These are phyloP conservation scores for Sphaerostilbella broomeana DNA, from an alignment of 2,329 filamentous ascomycete species.

Conservation along the genomic window DNA sequence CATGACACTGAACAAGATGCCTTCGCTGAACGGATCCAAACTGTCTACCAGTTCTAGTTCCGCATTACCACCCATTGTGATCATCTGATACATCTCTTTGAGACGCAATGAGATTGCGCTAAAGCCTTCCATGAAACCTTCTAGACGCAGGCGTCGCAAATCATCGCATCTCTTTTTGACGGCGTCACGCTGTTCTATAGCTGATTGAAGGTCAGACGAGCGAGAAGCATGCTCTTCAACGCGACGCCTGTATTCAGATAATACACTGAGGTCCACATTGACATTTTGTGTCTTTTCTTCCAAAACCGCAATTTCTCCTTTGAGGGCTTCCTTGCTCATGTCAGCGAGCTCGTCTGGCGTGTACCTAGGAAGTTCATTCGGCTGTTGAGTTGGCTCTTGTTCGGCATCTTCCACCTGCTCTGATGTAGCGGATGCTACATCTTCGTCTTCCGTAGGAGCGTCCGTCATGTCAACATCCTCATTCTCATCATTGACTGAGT, in stretches of 20 bases:
- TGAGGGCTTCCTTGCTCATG: slow-evolving; percentile 56
- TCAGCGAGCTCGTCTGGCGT: slow-evolving; percentile 63
- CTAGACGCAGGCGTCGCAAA: slow-evolving; percentile 78
- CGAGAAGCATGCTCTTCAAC: slow-evolving; percentile 76
- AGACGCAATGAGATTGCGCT: slow-evolving; percentile 85
- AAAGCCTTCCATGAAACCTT: slow-evolving; percentile 98
- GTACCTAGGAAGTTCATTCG: slow-evolving; percentile 66
- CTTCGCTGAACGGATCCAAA: slow-evolving; percentile 92
- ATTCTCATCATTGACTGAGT: slow-evolving; percentile 16
- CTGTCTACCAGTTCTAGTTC: slow-evolving; percentile 96
- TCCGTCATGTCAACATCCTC: slow-evolving; percentile 30
- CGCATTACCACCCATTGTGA: slow-evolving; percentile 98
- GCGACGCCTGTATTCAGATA: slow-evolving; percentile 80
- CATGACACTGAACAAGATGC: slow-evolving; percentile 97
- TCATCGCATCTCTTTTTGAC: slow-evolving; percentile 93
- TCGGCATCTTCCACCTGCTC: slow-evolving; percentile 23
- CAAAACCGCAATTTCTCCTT: slow-evolving; percentile 55
- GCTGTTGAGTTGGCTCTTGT: slow-evolving; percentile 26
- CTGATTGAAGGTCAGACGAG: slow-evolving; percentile 74
- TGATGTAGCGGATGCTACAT: slow-evolving; percentile 19
- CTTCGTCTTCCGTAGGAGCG: slow-evolving; percentile 18
- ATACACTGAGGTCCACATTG: slow-evolving; percentile 80
- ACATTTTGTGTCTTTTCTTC: slow-evolving; percentile 73
- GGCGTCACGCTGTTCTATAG: slow-evolving; percentile 70
- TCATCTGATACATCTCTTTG: slow-evolving; percentile 99